These are phyloP conservation scores for Planoprotostelium fungivorum DNA, from an alignment of 78 protist genomes.

Conservation along the genomic window DNA sequence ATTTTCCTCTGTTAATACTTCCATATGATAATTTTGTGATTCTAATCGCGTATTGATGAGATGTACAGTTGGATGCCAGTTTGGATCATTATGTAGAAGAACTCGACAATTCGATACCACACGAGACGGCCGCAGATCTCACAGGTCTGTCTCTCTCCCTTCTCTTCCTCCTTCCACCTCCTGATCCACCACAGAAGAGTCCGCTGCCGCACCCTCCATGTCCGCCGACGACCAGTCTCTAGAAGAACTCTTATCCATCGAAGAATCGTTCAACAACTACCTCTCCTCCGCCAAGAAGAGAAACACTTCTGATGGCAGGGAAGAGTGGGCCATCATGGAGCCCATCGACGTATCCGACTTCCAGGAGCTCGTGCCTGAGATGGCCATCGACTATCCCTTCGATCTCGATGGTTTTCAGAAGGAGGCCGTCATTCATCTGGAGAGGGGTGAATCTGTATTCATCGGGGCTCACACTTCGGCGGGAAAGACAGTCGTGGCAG, in stretches of 20 bases:
- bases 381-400: conserved; percentile 78
- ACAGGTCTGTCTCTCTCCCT: neutral
- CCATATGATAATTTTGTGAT: no score
- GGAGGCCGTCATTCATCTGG: conserved; percentile 70
- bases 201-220: neutral
- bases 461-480: conserved; percentile 98
- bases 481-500: conserved; percentile 96
- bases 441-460: conserved; percentile 74
- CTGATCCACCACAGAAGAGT: neutral
- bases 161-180: neutral
- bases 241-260: neutral
- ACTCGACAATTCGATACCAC: neutral
- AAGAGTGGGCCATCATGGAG: neutral
- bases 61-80: neutral
- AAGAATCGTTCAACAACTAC: neutral
- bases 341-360: neutral
- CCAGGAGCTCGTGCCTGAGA: neutral
- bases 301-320: neutral
- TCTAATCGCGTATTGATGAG: neutral
- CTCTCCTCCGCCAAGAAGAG: neutral
- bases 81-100: neutral
- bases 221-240: neutral
- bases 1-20: no score
- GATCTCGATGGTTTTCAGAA: conserved; percentile 85
- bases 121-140: neutral